Percentiles rank a stretch among this genome's conserved stretches.
Conservation (phyloP, 176 grass and related monocot genomes). For the Cocos nucifera region DNA sequence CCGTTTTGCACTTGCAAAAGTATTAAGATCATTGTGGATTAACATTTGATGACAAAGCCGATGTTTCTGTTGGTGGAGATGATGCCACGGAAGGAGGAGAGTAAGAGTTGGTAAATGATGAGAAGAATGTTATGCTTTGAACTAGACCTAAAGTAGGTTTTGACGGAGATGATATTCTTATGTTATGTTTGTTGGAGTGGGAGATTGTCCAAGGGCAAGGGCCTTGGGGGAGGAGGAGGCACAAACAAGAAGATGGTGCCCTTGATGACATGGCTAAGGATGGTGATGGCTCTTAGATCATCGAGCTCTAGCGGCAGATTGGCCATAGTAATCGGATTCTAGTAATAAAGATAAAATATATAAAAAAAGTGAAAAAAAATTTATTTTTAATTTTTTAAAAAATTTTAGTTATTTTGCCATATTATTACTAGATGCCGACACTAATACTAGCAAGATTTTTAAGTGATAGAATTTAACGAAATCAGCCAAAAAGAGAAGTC, state of each 20-base stretch:
- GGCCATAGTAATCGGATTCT: no score
- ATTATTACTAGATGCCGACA: no score
- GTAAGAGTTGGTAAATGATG: constrained; percentile 55
- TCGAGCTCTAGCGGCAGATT: constrained; percentile 27
- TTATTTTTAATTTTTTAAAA: no score
- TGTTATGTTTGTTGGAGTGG: constrained; percentile 39
- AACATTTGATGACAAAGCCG: constrained; percentile 75
- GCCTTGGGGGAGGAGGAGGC: background rate
- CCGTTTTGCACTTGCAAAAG: constrained; percentile 55
- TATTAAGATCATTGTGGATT: constrained; percentile 63
- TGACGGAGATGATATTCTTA: constrained; percentile 24
- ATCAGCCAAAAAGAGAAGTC: no score
- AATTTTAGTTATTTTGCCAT: no score
- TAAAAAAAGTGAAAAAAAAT: no score
- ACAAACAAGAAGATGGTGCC: constrained; percentile 77
- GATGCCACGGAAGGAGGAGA: constrained; percentile 63
- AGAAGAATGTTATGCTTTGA: constrained; percentile 72
- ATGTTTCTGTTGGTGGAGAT: constrained; percentile 74
- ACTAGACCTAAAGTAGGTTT: constrained; percentile 74
- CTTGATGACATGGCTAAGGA: constrained; percentile 72
- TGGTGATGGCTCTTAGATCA: constrained; percentile 48
- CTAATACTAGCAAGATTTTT: no score
- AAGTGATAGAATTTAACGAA: no score
- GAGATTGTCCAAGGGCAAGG: constrained; percentile 74
- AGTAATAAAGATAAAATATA: no score